Evolutionary conservation across 2,329 filamentous ascomycete species (phyloP), one percentile per base, ranked within the genome.

Genomic region (Aspergillus sojae): DNA sequence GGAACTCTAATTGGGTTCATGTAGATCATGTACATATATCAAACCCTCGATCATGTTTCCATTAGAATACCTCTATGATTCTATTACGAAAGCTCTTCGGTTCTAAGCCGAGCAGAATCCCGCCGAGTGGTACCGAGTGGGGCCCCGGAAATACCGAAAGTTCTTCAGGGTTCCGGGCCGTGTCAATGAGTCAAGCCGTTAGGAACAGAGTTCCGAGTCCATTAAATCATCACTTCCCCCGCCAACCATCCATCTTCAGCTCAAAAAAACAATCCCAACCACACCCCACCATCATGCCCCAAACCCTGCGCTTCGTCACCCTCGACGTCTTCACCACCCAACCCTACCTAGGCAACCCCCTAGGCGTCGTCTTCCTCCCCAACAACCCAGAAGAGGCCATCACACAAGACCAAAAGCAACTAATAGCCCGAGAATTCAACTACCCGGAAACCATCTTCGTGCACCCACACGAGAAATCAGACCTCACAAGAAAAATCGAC

Each of bases 381-480:
- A 34, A 68, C 32, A 14, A 30, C 11, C 36, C 61, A 16, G 23
- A 26, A 16, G 3, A 16, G 19, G 63, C 70, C 50, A 60, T 76
- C 48, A 80, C 75, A 7, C 84, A 85, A 60, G 74, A 75, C 30
- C 79, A 83, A 65, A 85, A 87, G 70, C 85, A 86, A 70, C 72
- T 69, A 48, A 82, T 88, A 60, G 84, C 85, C 6, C 74, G 77
- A 28, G 86, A 88, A 66, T 88, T 87, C 78, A 87, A 87, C 67
- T 77, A 85, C 45, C 86, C 84, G 1, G 86, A 88, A 67, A 86
- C 83, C 0, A 83, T 86, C 30, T 87, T 88, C 65, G 71, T 87
- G 21, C 80, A 86, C 2, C 57, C 45, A 4, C 63, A 57, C 11
- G 14, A 11, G 59, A 54, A 1, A 52, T 43, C 11, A 62, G 48